Base-by-base conservation (phyloP, 768 basidiomycete species). In the Tephrocybe sp. region DNA sequence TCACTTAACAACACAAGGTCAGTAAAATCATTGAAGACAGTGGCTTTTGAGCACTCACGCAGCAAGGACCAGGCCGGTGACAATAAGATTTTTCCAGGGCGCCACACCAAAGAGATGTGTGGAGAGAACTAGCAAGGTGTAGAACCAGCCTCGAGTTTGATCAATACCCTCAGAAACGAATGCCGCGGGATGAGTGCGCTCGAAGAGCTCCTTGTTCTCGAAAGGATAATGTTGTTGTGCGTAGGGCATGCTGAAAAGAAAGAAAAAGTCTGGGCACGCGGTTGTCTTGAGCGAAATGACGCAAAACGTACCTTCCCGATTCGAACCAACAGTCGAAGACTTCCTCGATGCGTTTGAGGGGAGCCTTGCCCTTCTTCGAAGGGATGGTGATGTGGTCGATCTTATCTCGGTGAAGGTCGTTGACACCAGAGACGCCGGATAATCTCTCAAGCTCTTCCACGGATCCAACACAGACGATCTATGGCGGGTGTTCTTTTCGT, bases 281-380 rank as follows among this genome's bases (percentile, higher is more conserved):
- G 38, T n/a, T n/a, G n/a, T 7, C 34, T 17, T 15, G 34, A 37
- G n/a, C 23, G 33, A 14, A 42, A 32, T 40, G 23, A 21, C 32
- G 50, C 15, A 42, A 30, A 46, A 60, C 81, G 55, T 58, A 93
- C 93, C 90, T 93, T 73, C 97, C 97, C 3, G 96, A 98, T 72
- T 99, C 97, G 65, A 99, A 99, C 97, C 97, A 99, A 64, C 97
- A 99, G 65, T 99, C 97, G 65, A 99, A 98, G 32, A 99, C 93
- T 68, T 98, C 97, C 53, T 97, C 92, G n/a, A 98, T 79, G 43
- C 97, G 86, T 69, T 80, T 90, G 20, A 99, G 72, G 10, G 70
- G 69, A 14, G 96, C 96, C 61, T 92, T 95, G 46, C 95, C 96
- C 66, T 82, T 71, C 65, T 86, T 75, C 17, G 94, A 97, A 9